These are phyloP conservation scores for Neofusicoccum sp. DNA, from an alignment of 2,329 filamentous ascomycete genomes.

Conservation along the genomic window DNA sequence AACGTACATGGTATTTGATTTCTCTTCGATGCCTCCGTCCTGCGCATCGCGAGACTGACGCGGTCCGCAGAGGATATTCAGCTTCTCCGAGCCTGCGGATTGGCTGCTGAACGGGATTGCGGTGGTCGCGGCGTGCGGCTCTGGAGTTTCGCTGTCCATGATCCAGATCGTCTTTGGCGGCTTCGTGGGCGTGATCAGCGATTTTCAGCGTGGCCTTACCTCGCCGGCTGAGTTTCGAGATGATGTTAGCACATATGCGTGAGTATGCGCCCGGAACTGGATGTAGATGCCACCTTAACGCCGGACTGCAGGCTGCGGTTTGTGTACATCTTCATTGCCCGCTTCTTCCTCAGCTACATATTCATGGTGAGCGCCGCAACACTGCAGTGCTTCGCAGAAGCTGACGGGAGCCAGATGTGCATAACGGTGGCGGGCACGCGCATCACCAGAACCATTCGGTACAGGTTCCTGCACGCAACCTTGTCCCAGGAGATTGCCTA, in stretches of 20 bases:
- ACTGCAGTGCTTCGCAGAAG: neutral
- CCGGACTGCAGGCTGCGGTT: constrained; percentile 34
- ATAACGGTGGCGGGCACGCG: constrained; percentile 64
- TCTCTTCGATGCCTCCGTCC: neutral
- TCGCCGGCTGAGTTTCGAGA: constrained; percentile 36
- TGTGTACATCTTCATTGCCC: constrained; percentile 33
- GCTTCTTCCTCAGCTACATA: constrained; percentile 38
- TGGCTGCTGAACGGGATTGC: constrained; percentile 33
- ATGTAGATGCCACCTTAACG: neutral
- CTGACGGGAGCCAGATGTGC: constrained; percentile 39
- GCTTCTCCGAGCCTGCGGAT: constrained; percentile 32
- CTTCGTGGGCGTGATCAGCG: constrained; percentile 49
- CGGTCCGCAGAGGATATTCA: constrained; percentile 32
- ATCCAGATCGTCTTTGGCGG: constrained; percentile 55
- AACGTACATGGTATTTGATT: neutral
- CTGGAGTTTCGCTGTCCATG: constrained; percentile 47
- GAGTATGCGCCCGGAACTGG: neutral
- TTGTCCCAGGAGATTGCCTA: constrained; percentile 66
- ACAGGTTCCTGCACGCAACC: constrained; percentile 60
- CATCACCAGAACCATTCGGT: constrained; percentile 43
- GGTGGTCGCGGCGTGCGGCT: constrained; percentile 40
- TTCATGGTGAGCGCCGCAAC: constrained; percentile 57
- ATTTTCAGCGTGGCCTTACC: constrained; percentile 37
- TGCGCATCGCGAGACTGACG: neutral
- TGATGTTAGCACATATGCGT: constrained; percentile 39